These are phyloP conservation scores for Musa itinerans DNA, from an alignment of 176 grass and related monocot genomes.

Conservation along the genomic window DNA sequence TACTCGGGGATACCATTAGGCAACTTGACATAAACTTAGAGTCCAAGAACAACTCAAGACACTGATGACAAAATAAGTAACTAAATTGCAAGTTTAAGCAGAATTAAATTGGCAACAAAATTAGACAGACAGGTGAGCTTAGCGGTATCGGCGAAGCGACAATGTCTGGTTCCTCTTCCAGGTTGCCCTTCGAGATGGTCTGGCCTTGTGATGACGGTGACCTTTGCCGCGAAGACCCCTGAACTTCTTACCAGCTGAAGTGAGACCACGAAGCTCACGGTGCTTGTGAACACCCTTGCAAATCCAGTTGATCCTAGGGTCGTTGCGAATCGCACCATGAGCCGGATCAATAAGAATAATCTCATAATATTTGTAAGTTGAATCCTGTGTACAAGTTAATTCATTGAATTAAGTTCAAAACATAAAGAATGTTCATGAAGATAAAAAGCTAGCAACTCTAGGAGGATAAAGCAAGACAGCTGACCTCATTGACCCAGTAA, in stretches of 20 bases:
- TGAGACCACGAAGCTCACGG: neutral
- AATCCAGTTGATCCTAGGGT: conserved; percentile 9
- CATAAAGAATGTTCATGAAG: neutral
- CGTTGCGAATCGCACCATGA: neutral
- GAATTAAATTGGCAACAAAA: neutral
- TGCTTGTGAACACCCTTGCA: conserved; percentile 8
- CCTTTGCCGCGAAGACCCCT: conserved; percentile 5
- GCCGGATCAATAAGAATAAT: neutral
- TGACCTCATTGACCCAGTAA: conserved; percentile 11
- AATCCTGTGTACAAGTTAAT: neutral
- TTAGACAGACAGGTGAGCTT: neutral
- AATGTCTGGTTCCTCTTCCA: conserved; percentile 10
- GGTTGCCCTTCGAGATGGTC: conserved; percentile 5
- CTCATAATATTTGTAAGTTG: conserved; percentile 7
- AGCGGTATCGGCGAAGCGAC: conserved; percentile 4
- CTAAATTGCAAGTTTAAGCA: neutral
- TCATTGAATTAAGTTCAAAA: neutral
- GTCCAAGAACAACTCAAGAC: neutral
- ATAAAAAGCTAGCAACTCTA: neutral
- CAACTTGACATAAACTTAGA: no score
- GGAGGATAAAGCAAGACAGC: neutral
- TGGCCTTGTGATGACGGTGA: conserved; percentile 4
- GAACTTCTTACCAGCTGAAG: conserved; percentile 6
- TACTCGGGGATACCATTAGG: no score
- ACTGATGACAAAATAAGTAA: neutral